Percentiles rank a stretch among this genome's conserved stretches.
Evolutionary conservation across 106 monocot species (phyloP).

Genomic region (Dioscorea dumetorum): DNA sequence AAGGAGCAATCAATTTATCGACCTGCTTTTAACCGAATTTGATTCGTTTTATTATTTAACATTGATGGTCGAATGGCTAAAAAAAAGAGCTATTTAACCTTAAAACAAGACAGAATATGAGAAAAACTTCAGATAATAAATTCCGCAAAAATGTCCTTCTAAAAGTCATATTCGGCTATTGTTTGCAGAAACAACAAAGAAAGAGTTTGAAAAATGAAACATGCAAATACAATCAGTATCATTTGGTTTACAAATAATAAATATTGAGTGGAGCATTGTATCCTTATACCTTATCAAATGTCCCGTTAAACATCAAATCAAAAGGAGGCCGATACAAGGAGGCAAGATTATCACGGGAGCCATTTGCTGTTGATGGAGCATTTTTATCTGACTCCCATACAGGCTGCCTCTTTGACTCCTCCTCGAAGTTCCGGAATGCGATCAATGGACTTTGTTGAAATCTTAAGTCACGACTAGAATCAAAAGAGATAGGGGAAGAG

Average conservation of each 20-base stretch:
- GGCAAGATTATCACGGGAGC: slow-evolving; percentile 8
- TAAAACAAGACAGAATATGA: too few relatives aligned
- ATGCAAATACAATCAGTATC: neutral
- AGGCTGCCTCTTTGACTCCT: slow-evolving; percentile 3
- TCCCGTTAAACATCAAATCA: slow-evolving; percentile 9
- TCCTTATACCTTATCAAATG: slow-evolving; percentile 7
- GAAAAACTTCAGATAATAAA: too few relatives aligned
- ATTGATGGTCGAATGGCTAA: too few relatives aligned
- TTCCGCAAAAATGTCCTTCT: too few relatives aligned
- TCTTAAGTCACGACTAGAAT: neutral
- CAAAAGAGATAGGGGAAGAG: too few relatives aligned
- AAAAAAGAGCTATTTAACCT: too few relatives aligned
- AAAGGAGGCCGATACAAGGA: slow-evolving; percentile 12
- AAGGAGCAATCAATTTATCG: neutral
- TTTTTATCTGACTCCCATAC: slow-evolving; percentile 12
- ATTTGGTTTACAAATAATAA: neutral
- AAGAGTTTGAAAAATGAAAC: too few relatives aligned
- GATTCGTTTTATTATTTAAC: too few relatives aligned
- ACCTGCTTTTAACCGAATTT: too few relatives aligned
- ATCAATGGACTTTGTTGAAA: slow-evolving; percentile 4
- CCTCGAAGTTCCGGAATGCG: slow-evolving; percentile 10
- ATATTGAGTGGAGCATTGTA: neutral
- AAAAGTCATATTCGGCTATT: too few relatives aligned
- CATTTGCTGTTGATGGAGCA: slow-evolving; percentile 8
- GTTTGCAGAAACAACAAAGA: too few relatives aligned